Percentiles rank a stretch among this genome's conserved stretches.
phyloP scores from a whole-genome alignment of 805 yeast genomes.

The Saccharomyces cerevisiae region DNA sequence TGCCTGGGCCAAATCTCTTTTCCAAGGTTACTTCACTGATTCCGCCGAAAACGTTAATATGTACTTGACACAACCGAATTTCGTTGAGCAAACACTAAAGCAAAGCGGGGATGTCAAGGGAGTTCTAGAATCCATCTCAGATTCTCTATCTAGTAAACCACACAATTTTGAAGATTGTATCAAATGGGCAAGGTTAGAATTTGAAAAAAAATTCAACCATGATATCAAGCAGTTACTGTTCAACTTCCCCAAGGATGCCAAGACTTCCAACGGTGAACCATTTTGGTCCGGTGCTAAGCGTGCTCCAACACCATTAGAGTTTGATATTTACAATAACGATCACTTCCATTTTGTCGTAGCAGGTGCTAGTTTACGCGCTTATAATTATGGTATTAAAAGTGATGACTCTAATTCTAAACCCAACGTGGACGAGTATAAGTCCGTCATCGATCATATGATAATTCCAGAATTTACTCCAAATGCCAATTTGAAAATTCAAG shows the following conservation, averaged over 20 bases:
- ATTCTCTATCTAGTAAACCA: conserved; percentile 74
- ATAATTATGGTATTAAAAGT: conserved; percentile 81
- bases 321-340: conserved; percentile 66
- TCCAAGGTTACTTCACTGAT: conserved; percentile 85
- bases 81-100: conserved; percentile 82
- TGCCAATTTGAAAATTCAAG: conserved; percentile 71
- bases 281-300: conserved; percentile 98
- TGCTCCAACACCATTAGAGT: conserved; percentile 79
- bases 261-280: conserved; percentile 81
- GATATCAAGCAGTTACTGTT: conserved; percentile 85
- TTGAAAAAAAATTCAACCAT: conserved; percentile 74
- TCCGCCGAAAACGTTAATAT: conserved; percentile 90
- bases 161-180: conserved; percentile 87
- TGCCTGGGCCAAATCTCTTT: conserved; percentile 96
- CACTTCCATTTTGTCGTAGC: conserved; percentile 80
- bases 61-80: conserved; percentile 85
- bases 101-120: conserved; percentile 89
- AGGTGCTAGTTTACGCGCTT: conserved; percentile 88
- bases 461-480: conserved; percentile 68
- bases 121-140: conserved; percentile 69
- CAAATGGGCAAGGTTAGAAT: conserved; percentile 87
- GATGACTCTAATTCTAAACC: conserved; percentile 47
- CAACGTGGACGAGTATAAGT: conserved; percentile 39
- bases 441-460: conserved; percentile 42
- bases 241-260: conserved; percentile 93